These are phyloP conservation scores for Maudiozyma barnettii DNA, from an alignment of 805 yeast species.

Conservation along the genomic window DNA sequence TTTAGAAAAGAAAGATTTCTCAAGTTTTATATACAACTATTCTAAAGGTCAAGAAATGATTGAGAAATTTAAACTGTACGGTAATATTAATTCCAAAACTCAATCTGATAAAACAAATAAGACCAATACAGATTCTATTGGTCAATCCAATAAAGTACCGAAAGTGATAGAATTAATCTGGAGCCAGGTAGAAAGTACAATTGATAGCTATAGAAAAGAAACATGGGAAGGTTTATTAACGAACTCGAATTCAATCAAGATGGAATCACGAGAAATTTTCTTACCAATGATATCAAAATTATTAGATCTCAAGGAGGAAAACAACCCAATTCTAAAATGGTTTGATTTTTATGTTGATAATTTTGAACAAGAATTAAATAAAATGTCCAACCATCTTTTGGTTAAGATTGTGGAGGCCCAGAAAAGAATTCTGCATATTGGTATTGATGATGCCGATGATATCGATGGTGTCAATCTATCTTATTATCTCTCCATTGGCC, in stretches of 20 bases:
- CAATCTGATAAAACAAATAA: background rate
- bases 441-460: slow-evolving; percentile 9
- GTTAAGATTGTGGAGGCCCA: slow-evolving; percentile 34
- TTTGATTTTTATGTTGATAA: slow-evolving; percentile 40
- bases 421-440: slow-evolving; percentile 29
- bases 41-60: slow-evolving; percentile 36
- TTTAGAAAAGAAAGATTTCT: slow-evolving; percentile 45
- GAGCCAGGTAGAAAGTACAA: slow-evolving; percentile 43
- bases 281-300: slow-evolving; percentile 42
- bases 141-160: slow-evolving; percentile 7
- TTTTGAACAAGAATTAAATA: slow-evolving; percentile 33
- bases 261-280: slow-evolving; percentile 25
- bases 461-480: slow-evolving; percentile 27
- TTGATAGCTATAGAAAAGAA: slow-evolving; percentile 44
- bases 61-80: slow-evolving; percentile 8
- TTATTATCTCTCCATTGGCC: slow-evolving; percentile 24
- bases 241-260: slow-evolving; percentile 8
- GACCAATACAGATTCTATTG: background rate
- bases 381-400: slow-evolving; percentile 35
- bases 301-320: slow-evolving; percentile 51
- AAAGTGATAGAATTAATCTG: slow-evolving; percentile 43
- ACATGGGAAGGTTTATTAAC: slow-evolving; percentile 41
- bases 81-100: background rate
- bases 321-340: slow-evolving; percentile 60
- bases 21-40: slow-evolving; percentile 48